Base-by-base conservation (phyloP, 768 basidiomycete species). In the Pholiota microspora region DNA sequence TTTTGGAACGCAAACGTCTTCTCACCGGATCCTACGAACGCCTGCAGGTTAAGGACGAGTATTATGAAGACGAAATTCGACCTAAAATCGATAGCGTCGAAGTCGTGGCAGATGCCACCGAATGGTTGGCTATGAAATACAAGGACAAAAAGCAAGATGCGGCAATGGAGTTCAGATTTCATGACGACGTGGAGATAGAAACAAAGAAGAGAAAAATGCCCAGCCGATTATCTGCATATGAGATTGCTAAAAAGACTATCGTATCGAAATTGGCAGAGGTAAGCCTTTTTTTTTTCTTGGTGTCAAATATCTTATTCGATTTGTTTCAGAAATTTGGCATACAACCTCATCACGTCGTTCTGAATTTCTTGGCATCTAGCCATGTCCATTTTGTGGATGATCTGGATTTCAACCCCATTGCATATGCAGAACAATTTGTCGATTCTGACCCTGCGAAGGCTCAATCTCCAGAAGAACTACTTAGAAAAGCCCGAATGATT, bases 71-170 rank as follows among this genome's bases (percentile, higher is more conserved):
- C 42, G 82, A 88, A 53, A 78, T 94, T 57, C 70, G 78, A 55
- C 78, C 83, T 32, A 80, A 81, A 58, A 77, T 89, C 34, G 87
- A 92, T 60, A 86, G 84, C 51, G 86, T 94, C 36, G 97, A 99
- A 70, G 80, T 91, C 57, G 89, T 95, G 18, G 86, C 90, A 2
- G 97, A 99, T 62, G 83, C 89, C 8, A 88, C 89, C 0, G 95
- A 95, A 64, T 99, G 94, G 94, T 68, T 99, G 45, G 73, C 81
- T 21, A 82, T 93, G 80, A 90, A 88, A 68, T 91, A 92, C 72
- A 88, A 89, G 63, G 81, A 84, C 57, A 81, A 81, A 67, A 85
- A 88, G 67, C 78, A 83, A 61, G 81, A 81, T 53, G 76, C 78
- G 9, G 67, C 75, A 1, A 13, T 52, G 38, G 83, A 85, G 34